Conservation (phyloP, 768 basidiomycete species). For the Lepiota brunneoincarnata region DNA sequence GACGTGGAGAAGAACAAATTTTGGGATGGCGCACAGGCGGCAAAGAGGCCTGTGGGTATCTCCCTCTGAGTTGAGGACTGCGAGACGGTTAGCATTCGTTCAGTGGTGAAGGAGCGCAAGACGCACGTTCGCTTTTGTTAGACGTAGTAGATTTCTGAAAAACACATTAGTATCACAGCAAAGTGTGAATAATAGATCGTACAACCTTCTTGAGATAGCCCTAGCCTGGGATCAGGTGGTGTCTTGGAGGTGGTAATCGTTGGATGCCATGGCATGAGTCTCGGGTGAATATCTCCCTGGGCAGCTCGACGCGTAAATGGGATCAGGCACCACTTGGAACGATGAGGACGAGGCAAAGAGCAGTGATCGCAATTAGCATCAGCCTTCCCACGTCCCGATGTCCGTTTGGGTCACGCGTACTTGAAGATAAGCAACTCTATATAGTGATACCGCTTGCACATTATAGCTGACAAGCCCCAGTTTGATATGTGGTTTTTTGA, state of each 20-base stretch:
- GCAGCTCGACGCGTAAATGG: neutral
- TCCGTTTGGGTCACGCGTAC: conserved; percentile 10
- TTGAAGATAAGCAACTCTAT: too few relatives aligned
- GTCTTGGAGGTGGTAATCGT: conserved; percentile 3
- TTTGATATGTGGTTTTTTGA: too few relatives aligned
- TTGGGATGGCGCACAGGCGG: conserved; percentile 35
- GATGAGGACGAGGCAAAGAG: conserved; percentile 2
- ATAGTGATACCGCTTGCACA: too few relatives aligned
- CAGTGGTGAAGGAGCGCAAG: conserved; percentile 12
- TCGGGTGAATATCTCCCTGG: neutral
- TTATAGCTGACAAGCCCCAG: too few relatives aligned
- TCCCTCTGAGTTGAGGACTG: conserved; percentile 56
- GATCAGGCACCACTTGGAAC: neutral
- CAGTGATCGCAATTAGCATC: conserved; percentile 2
- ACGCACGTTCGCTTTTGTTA: conserved; percentile 67
- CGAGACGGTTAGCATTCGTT: conserved; percentile 10
- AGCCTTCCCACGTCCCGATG: conserved; percentile 1
- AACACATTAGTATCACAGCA: conserved; percentile 6
- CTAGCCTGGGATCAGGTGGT: conserved; percentile 31
- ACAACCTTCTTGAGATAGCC: conserved; percentile 64
- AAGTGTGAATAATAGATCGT: conserved; percentile 9
- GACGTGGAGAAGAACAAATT: conserved; percentile 20
- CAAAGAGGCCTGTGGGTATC: conserved; percentile 56
- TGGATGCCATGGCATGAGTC: neutral
- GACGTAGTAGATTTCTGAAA: conserved; percentile 37